These are phyloP conservation scores for Coniochaeta sp. DNA, from an alignment of 2,329 filamentous ascomycete genomes.

Conservation along the genomic window DNA sequence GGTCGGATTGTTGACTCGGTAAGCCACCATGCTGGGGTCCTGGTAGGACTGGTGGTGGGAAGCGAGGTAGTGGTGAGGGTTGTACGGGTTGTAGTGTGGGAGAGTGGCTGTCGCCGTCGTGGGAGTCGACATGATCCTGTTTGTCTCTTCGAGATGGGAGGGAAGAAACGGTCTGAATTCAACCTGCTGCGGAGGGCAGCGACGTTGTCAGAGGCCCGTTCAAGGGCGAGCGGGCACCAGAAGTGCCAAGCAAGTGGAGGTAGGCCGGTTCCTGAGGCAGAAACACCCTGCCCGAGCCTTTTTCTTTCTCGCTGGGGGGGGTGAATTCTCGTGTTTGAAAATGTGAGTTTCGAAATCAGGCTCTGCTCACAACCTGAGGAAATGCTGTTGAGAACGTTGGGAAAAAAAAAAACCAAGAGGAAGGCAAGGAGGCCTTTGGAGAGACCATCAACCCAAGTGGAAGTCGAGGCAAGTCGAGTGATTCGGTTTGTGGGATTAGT, in stretches of 20 bases:
- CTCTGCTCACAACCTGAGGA: background rate
- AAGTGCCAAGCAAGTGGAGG: background rate
- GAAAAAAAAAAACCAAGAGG: background rate
- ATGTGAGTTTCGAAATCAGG: background rate
- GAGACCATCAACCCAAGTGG: background rate
- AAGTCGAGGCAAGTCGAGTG: background rate
- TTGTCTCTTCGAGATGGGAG: conserved; percentile 1
- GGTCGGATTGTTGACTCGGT: conserved; percentile 26
- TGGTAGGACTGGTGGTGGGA: conserved; percentile 43
- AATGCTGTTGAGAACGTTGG: background rate
- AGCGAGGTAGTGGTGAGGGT: conserved; percentile 59
- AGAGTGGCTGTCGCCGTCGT: conserved; percentile 69
- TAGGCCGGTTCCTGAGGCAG: background rate
- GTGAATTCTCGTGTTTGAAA: background rate
- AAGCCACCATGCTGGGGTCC: conserved; percentile 31
- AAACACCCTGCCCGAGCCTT: background rate
- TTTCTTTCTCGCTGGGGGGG: background rate
- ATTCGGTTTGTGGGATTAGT: background rate
- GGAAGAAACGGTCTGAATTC: background rate
- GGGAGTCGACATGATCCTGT: conserved; percentile 66
- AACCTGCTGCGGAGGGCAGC: background rate
- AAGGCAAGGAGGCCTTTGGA: background rate
- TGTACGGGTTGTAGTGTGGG: conserved; percentile 45
- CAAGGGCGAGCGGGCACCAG: background rate
- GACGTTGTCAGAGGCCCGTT: background rate